Base-by-base conservation (phyloP, 1,139 yeast genomes). In the Oligophagozyma castellii region DNA sequence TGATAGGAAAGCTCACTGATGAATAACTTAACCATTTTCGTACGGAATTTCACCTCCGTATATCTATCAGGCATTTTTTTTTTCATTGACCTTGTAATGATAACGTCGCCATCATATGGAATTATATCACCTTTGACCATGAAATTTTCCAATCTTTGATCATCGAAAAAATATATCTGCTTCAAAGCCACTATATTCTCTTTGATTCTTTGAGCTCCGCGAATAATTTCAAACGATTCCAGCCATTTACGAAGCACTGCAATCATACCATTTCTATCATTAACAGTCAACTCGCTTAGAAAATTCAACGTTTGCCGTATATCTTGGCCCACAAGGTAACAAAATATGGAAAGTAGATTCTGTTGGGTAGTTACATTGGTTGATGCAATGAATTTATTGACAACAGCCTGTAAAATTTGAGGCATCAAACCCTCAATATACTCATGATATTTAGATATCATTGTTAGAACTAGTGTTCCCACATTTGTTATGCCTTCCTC, bases 31-130 rank as follows among this genome's bases (percentile, higher is more conserved):
- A 84, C 49, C 22, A 86, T 81, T 48, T 83, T 84, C 25, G 66
- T 63, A 11, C 77, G 66, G 0, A 84, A 81, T 0, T 86, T 61
- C 2, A 83, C 63, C 43, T 66, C 73, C 0, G 81, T 70, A 41
- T 63, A 78, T 37, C 61, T 56, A 30, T 73, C 68, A 0, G 80
- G 78, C 66, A 70, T 63, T n/a, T 61, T 55, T 40, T 69, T 72
- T 2, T 93, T 72, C 74, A 73, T 78, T 0, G 95, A 81, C 43
- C 98, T 65, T 0, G 96, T 89, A 5, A 83, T 57, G 24, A 86
- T 84, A 20, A 71, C 66, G 16, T 70, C 63, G 12, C 58, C 55
- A 12, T 56, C 55, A 37, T 73, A 67, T 1, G 80, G 77, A 13
- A 78, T 62, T 8, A 75, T 59, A 36, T 84, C 93, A 4, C 94